These are phyloP conservation scores for Fraxinus sp. DNA, from an alignment of 305 asterid genomes.

Conservation along the genomic window DNA sequence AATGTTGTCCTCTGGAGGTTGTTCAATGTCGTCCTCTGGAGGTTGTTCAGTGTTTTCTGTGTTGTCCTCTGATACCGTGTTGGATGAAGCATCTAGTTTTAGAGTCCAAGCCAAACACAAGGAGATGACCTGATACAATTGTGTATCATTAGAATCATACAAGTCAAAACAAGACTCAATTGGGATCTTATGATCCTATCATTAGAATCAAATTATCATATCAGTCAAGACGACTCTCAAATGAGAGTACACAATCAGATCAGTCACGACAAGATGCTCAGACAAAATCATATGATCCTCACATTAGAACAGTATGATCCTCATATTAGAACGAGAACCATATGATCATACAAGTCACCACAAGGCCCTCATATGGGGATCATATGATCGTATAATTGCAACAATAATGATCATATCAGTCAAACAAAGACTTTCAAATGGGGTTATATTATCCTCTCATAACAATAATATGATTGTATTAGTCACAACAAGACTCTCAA, in stretches of 20 bases:
- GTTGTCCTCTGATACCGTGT: constrained; percentile 26
- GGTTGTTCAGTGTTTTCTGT: constrained; percentile 26
- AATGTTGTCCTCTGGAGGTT: not conserved
- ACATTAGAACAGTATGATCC: not conserved
- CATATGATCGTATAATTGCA: not conserved
- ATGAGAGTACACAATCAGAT: not conserved
- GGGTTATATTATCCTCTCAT: not conserved
- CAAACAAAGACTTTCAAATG: not conserved
- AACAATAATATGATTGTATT: not conserved
- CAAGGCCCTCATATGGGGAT: too few relatives aligned
- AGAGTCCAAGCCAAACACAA: constrained; percentile 58
- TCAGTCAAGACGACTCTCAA: not conserved
- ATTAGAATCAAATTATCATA: not conserved
- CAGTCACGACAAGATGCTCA: not conserved
- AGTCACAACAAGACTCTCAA: not conserved
- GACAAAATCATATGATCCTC: too few relatives aligned
- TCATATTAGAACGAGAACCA: not conserved
- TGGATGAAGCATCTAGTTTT: constrained; percentile 39
- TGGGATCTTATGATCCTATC: not conserved
- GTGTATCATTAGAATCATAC: not conserved
- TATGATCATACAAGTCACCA: too few relatives aligned
- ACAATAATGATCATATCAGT: not conserved
- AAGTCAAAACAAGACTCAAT: not conserved
- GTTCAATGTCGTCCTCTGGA: too few relatives aligned
- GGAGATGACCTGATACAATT: constrained; percentile 48